Conservation (phyloP, 1,139 yeast species). For the Geotrichum aggregatum region DNA sequence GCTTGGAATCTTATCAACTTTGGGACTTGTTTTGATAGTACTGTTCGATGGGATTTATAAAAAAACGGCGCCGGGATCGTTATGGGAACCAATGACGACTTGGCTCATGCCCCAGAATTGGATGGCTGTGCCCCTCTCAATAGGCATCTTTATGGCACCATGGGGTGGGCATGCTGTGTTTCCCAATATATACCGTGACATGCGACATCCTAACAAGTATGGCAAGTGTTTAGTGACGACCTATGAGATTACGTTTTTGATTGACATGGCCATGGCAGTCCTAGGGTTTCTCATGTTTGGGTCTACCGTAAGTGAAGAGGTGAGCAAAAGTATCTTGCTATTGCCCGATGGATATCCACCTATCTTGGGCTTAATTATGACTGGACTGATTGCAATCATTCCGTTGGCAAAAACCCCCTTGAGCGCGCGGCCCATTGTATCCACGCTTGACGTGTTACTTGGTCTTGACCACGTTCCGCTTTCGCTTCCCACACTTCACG, state of each 20-base stretch:
- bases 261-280: conserved; percentile 73
- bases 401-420: conserved; percentile 88
- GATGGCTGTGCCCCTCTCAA: conserved; percentile 52
- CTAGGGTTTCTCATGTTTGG: conserved; percentile 91
- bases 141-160: conserved; percentile 78
- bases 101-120: conserved; percentile 50
- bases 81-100: conserved; percentile 49
- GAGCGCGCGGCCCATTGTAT: conserved; percentile 79
- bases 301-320: conserved; percentile 62
- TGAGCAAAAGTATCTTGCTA: conserved; percentile 68
- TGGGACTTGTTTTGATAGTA: conserved; percentile 56
- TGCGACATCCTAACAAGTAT: conserved; percentile 68
- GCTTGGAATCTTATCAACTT: conserved; percentile 69
- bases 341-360: conserved; percentile 66
- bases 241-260: conserved; percentile 61
- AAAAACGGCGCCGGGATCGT: conserved; percentile 59
- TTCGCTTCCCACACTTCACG: background rate
- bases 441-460: conserved; percentile 54
- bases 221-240: conserved; percentile 49
- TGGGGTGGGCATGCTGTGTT: conserved; percentile 91
- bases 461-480: conserved; percentile 37
- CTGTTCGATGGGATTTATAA: conserved; percentile 61
- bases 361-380: conserved; percentile 59
- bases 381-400: conserved; percentile 69
- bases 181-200: conserved; percentile 74